Evolutionary conservation across 331 rosid species (phyloP), one percentile per base, ranked within the genome.

Genomic region (Malus hybrid): DNA sequence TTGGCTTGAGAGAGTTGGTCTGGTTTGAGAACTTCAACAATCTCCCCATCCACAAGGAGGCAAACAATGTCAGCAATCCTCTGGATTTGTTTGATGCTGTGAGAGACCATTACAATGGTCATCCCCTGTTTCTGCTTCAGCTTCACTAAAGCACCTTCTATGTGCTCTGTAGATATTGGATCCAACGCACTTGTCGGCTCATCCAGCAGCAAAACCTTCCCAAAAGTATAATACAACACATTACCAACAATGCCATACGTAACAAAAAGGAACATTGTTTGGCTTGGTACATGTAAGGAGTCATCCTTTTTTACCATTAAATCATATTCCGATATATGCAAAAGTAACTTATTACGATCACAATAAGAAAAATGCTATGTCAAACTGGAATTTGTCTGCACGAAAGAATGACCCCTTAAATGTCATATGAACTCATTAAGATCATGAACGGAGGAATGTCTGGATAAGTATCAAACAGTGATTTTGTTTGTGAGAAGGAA

Each of bases 131-230:
- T 94, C 86, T 85, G 78, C 85, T 90, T 92, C 81, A 94, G 83
- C 87, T 92, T 92, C 87, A 90, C 32, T 11, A 94, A 70, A 14
- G 88, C 97, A 29, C 79, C 90, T 81, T 94, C 97, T 66, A 94
- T 87, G 83, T 90, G 88, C 75, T 92, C 97, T 1, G 97, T 94
- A 0, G 97, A 92, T 76, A 94, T 90, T 57, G 97, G 99, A 83
- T 92, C 99, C 67, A 94, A 80, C 4, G 99, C 96, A 79, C 99
- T 94, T 3, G 97, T 94, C 6, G 99, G 97, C 82, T 94, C 97
- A 67, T 94, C 99, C 73, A 92, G 83, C 75, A 94, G 81, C 82
- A 94, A 83, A 79, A 94, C 96, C 98, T 90, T 76, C 46, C 50
- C 69, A 54, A 27, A 62, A 28, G 55, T 33, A 33, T 2, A 73